Evolutionary conservation across 2,329 filamentous ascomycete species (phyloP).

Genomic region (Aspergillus pseudotamarii): DNA sequence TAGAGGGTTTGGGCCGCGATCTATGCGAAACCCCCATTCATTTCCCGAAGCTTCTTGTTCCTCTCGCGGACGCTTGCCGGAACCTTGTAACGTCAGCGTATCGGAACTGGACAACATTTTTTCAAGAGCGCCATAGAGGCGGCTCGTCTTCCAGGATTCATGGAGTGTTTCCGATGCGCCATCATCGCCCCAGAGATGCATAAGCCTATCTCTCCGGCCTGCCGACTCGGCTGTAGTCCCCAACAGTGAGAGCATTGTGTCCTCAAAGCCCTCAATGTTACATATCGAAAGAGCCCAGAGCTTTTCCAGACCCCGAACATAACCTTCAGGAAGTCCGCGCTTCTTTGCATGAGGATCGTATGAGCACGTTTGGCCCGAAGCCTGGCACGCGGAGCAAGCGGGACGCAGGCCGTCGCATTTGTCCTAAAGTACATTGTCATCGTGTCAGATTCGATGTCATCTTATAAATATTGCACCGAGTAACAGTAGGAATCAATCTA

Average conservation of each 20-base stretch:
- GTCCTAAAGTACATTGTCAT: constrained; percentile 28
- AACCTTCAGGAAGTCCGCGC: constrained; percentile 49
- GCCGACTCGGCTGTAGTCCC: constrained; percentile 38
- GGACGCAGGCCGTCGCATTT: constrained; percentile 50
- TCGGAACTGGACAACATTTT: constrained; percentile 43
- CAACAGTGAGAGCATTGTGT: constrained; percentile 42
- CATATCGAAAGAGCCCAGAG: constrained; percentile 48
- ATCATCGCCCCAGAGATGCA: constrained; percentile 45
- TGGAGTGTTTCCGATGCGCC: constrained; percentile 46
- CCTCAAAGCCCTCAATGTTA: constrained; percentile 49
- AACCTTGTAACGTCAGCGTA: constrained; percentile 18
- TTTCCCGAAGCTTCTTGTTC: constrained; percentile 25
- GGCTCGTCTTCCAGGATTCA: constrained; percentile 48
- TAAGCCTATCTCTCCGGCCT: constrained; percentile 35
- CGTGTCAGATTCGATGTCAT: background rate
- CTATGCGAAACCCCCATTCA: constrained; percentile 38
- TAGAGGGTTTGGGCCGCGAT: constrained; percentile 29
- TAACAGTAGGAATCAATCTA: background rate
- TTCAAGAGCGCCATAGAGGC: constrained; percentile 43
- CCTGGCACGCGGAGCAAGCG: constrained; percentile 46
- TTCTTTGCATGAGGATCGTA: constrained; percentile 51
- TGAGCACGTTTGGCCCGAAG: constrained; percentile 43
- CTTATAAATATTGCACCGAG: background rate
- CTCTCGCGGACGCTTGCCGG: constrained; percentile 40
- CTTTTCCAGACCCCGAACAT: constrained; percentile 51